Base-by-base conservation (phyloP, 257 asterid genomes). In the Plantago ovata region DNA sequence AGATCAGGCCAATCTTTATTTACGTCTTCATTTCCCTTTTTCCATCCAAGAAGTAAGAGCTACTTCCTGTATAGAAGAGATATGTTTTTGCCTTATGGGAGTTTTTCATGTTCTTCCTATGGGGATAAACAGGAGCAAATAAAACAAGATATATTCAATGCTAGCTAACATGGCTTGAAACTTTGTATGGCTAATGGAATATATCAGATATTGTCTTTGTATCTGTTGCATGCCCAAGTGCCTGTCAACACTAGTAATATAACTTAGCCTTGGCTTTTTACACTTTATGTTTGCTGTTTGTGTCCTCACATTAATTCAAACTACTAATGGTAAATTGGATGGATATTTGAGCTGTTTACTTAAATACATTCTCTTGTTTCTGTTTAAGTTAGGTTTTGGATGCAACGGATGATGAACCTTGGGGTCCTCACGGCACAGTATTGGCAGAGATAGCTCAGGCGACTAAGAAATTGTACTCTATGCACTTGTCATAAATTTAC, bases 381-480 rank as follows among this genome's bases (percentile, higher is more conserved):
- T 53, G 16, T 47, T 63, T 38, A 61, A 47, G 20, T 52, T 68
- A 90, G 97, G 97, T 84, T 69, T 63, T 89, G 84, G 97, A 89
- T 79, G 97, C 97, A 19, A 89, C 97, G 21, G 97, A 89, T 56
- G 94, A 89, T 40, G 97, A 89, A 70, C 95, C 95, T 49, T 89
- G 97, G 97, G 97, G 97, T 68, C 97, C 97, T 73, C 97, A 89
- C 68, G 97, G 97, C 60, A 86, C 97, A 38, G 93, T 73, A 56
- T 74, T 89, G 93, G 85, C 94, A 61, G 97, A 89, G 82, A 86
- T 89, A 54, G 94, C 97, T 57, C 86, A 72, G 70, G 95, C 95
- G 22, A 89, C 97, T 36, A 89, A 84, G 68, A 86, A 86, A 86
- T 84, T 84, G 97, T 89, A 86, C 56, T 28, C 44, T 63, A 64